phyloP scores from a whole-genome alignment of 2,329 filamentous ascomycete genomes.

The Nothophaeocryptopus gaeumannii region DNA sequence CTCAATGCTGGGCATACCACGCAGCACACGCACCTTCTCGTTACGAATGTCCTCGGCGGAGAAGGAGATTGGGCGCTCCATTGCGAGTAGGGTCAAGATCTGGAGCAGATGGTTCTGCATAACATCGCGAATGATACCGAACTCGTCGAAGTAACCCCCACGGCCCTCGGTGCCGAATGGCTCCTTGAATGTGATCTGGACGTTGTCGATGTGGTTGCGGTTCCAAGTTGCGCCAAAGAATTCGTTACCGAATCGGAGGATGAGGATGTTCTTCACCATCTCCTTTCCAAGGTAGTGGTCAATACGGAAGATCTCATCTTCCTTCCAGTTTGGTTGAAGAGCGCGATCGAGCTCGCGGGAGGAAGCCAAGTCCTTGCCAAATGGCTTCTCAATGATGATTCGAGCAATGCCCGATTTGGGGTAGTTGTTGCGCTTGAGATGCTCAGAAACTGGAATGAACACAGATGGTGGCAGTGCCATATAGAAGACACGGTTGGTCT shows the following conservation, averaged over 20 bases:
- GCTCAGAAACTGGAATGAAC: constrained; percentile 96
- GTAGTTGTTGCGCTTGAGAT: constrained; percentile 96
- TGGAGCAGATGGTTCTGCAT: constrained; percentile 99
- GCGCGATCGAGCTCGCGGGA: constrained; percentile 93
- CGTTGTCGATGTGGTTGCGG: constrained; percentile 97
- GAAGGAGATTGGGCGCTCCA: constrained; percentile 98
- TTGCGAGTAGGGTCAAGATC: constrained; percentile 90
- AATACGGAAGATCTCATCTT: constrained; percentile 98
- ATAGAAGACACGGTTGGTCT: constrained; percentile 95
- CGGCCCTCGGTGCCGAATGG: constrained; percentile 97
- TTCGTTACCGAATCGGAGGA: constrained; percentile 95
- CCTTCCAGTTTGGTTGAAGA: constrained; percentile 94
- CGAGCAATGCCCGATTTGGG: constrained; percentile 84
- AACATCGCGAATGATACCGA: constrained; percentile 97
- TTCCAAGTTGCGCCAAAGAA: constrained; percentile 99
- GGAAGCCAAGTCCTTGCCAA: constrained; percentile 93
- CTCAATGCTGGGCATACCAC: constrained; percentile 89
- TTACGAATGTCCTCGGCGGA: constrained; percentile 97
- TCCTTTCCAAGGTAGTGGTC: constrained; percentile 99
- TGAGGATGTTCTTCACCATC: constrained; percentile 99
- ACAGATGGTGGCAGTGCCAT: constrained; percentile 98
- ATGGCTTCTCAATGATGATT: constrained; percentile 98
- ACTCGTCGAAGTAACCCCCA: constrained; percentile 98
- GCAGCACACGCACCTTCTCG: constrained; percentile 95
- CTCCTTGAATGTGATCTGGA: constrained; percentile 99